Percentiles rank a stretch among this genome's conserved stretches.
Conservation (phyloP, 768 basidiomycete genomes). For the Podaxis mareebaensis region DNA sequence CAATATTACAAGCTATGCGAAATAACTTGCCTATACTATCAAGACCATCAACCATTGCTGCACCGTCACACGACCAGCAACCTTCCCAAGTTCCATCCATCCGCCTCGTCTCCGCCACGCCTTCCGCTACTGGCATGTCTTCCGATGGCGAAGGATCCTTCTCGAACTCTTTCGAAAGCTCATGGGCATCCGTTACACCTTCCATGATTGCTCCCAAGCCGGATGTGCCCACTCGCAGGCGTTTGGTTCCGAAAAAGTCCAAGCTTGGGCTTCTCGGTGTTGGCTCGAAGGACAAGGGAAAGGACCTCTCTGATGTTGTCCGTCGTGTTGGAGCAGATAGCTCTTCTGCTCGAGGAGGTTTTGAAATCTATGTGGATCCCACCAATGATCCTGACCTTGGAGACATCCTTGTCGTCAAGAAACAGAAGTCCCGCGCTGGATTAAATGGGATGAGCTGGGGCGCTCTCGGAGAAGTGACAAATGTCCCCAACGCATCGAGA, state of each 20-base stretch:
- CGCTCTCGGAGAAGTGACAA: conserved; percentile 59
- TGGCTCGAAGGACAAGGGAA: conserved; percentile 24
- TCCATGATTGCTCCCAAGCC: conserved; percentile 34
- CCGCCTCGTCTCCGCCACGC: conserved; percentile 68
- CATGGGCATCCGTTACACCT: conserved; percentile 36
- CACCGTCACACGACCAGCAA: conserved; percentile 20
- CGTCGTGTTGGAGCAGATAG: conserved; percentile 44
- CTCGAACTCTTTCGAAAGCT: conserved; percentile 34
- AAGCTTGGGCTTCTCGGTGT: conserved; percentile 49
- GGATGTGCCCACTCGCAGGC: conserved; percentile 31
- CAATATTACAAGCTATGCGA: conserved; percentile 3
- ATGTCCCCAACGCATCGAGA: conserved; percentile 36
- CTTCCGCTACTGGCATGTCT: conserved; percentile 48
- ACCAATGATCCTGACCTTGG: conserved; percentile 63
- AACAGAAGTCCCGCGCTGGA: conserved; percentile 66
- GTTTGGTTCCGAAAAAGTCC: conserved; percentile 74
- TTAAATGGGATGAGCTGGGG: conserved; percentile 63
- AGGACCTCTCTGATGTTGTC: conserved; percentile 63
- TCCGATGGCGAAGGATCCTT: conserved; percentile 35
- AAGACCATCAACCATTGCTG: background rate
- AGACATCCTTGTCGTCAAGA: conserved; percentile 74
- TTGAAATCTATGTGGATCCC: conserved; percentile 75
- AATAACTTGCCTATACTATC: conserved; percentile 1
- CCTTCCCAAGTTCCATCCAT: conserved; percentile 55
- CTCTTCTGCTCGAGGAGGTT: conserved; percentile 44